Conservation (phyloP, 1,139 yeast genomes). For the Geotrichum macrosporum region DNA sequence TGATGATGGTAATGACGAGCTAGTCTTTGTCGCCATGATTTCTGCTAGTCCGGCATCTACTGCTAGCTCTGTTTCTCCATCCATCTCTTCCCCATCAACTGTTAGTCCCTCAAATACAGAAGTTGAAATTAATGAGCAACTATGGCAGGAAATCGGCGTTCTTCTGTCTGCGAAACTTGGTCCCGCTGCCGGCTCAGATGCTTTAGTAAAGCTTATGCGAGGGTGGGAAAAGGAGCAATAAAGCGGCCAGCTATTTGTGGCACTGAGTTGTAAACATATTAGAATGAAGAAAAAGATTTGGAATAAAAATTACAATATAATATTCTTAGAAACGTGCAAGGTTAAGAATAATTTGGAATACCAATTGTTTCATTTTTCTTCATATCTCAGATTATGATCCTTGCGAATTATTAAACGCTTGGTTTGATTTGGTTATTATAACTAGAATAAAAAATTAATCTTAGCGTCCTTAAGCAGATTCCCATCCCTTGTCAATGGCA, state of each 20-base stretch:
- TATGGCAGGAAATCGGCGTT: background rate
- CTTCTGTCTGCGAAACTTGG: background rate
- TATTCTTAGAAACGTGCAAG: too few relatives aligned
- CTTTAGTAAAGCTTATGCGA: background rate
- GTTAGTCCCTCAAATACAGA: background rate
- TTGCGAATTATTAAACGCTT: too few relatives aligned
- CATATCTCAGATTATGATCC: too few relatives aligned
- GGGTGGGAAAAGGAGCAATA: constrained; percentile 4
- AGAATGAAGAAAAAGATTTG: too few relatives aligned
- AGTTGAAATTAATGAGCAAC: background rate
- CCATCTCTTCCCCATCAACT: background rate
- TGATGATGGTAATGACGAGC: constrained; percentile 1
- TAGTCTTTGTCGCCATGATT: constrained; percentile 7
- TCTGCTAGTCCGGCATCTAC: constrained; percentile 1
- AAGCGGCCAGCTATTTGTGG: too few relatives aligned
- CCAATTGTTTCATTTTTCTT: background rate
- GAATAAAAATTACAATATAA: too few relatives aligned
- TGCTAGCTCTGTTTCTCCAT: background rate
- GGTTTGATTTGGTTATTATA: too few relatives aligned
- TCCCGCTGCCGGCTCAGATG: background rate
- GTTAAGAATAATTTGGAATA: too few relatives aligned
- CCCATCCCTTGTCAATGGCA: constrained; percentile 20
- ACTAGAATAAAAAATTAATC: background rate
- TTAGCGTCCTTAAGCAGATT: constrained; percentile 12
- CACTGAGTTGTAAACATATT: too few relatives aligned